phyloP scores from a whole-genome alignment of 768 basidiomycete genomes.

The Crucibulum laeve region DNA sequence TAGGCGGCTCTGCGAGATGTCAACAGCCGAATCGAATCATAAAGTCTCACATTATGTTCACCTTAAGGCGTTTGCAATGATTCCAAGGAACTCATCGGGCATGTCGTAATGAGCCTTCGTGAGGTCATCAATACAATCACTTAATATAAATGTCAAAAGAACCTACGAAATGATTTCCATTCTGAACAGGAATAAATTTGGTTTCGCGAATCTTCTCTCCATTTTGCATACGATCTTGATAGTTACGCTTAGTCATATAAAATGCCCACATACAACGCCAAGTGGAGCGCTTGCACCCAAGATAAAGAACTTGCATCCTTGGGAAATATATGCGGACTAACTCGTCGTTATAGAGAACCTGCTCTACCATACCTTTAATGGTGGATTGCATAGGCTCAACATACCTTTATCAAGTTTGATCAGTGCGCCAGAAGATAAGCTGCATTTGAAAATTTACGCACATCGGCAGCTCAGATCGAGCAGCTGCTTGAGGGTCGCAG shows the following conservation, averaged over 20 bases:
- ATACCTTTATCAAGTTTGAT: slow-evolving; percentile 10
- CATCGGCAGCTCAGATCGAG: slow-evolving; percentile 15
- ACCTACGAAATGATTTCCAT: slow-evolving; percentile 33
- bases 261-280: slow-evolving; percentile 21
- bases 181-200: slow-evolving; percentile 17
- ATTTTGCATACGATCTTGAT: slow-evolving; percentile 12
- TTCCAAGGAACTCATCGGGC: too few relatives aligned
- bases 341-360: slow-evolving; percentile 16
- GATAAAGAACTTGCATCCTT: slow-evolving; percentile 13
- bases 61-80: too few relatives aligned
- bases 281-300: slow-evolving; percentile 15
- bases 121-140: too few relatives aligned
- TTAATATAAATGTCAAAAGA: too few relatives aligned
- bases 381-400: slow-evolving; percentile 15
- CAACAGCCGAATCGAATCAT: too few relatives aligned
- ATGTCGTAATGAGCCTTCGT: too few relatives aligned
- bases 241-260: slow-evolving; percentile 11
- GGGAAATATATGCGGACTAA: slow-evolving; percentile 15
- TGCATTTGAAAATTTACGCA: slow-evolving; percentile 10
- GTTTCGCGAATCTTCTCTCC: slow-evolving; percentile 16
- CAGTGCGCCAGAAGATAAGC: neutral
- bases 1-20: too few relatives aligned
- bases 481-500: slow-evolving; percentile 10
- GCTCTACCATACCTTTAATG: slow-evolving; percentile 11
- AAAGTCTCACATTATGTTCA: too few relatives aligned